Evolutionary conservation across 2,329 filamentous ascomycete genomes (phyloP).

Genomic region (Aspergillus sp.): DNA sequence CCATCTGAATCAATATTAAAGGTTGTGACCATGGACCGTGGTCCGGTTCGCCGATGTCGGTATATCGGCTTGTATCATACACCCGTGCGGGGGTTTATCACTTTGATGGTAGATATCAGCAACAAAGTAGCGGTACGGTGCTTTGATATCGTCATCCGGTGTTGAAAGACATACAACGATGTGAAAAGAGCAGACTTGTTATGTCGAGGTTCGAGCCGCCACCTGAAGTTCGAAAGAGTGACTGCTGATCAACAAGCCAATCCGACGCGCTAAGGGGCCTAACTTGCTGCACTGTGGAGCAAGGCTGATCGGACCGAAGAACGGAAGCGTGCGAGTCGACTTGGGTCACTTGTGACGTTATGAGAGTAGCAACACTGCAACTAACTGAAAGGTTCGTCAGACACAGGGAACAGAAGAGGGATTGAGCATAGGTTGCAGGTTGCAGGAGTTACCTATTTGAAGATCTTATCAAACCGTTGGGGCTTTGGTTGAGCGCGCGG

Average conservation of each 20-base stretch:
- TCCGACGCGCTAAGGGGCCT: conserved; percentile 16
- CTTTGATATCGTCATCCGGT: neutral
- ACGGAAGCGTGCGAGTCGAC: neutral
- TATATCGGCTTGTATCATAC: neutral
- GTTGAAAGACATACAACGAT: conserved; percentile 6
- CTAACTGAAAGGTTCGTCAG: neutral
- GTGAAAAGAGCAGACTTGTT: neutral
- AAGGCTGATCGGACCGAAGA: conserved; percentile 5
- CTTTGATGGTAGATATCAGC: conserved; percentile 5
- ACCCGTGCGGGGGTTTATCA: neutral
- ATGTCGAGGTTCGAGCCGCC: conserved; percentile 3
- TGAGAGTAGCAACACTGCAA: neutral
- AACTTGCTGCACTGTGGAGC: conserved; percentile 15
- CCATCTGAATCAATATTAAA: conserved; percentile 21
- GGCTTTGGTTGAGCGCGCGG: conserved; percentile 11
- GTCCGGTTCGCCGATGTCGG: neutral
- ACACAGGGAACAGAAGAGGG: neutral
- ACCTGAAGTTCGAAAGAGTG: conserved; percentile 7
- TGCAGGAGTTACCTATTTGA: neutral
- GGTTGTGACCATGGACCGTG: conserved; percentile 17
- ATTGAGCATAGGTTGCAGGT: neutral
- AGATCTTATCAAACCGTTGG: conserved; percentile 19
- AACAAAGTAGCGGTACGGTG: neutral
- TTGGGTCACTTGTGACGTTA: conserved; percentile 3
- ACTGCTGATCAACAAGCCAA: conserved; percentile 17